Base-by-base conservation (phyloP, 78 protist genomes). In the Speleostelium caveatum region DNA sequence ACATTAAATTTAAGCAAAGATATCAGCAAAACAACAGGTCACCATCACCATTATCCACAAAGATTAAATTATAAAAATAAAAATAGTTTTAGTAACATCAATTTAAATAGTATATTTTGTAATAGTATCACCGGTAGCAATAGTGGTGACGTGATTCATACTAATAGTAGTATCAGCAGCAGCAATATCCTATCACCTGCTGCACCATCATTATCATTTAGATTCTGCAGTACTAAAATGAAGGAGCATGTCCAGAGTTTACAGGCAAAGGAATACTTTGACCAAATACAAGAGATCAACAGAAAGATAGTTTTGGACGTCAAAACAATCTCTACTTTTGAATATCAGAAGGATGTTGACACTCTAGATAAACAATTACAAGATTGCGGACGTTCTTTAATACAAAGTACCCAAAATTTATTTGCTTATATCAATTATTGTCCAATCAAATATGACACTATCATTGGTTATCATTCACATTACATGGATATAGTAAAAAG, bases 241-340 rank as follows among this genome's bases (percentile, higher is more conserved):
- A 68, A 68, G 26, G 75, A 68, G 42, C 65, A 45, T 12, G 51
- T 72, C 21, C 30, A 60, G 16, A 72, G 51, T 16, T 51, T 72
- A 51, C 41, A 53, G 12, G 58, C 72, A 22, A 30, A 30, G 19
- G 91, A 67, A 17, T 83, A 69, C 60, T 83, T 83, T 49, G 63
- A 67, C 16, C 28, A 68, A 12, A 16, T 83, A 24, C 26, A 56
- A 8, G 79, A 49, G 7, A 59, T 83, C 4, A 69, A 68, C n/a
- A 83, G 69, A 42, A 58, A 68, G 60, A 71, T 83, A 12, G 56
- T 83, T 41, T 30, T 83, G 2, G 80, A 83, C 22, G 51, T 63
- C 10, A 83, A 59, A 32, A 69, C 91, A 22, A 56, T 72, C 51
- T 35, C 65, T 26, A 72, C 32, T 32, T 35, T 69, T 38, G 73